Base-by-base conservation (phyloP, 2,329 filamentous ascomycete species). In the Pochonia chlamydosporia region DNA sequence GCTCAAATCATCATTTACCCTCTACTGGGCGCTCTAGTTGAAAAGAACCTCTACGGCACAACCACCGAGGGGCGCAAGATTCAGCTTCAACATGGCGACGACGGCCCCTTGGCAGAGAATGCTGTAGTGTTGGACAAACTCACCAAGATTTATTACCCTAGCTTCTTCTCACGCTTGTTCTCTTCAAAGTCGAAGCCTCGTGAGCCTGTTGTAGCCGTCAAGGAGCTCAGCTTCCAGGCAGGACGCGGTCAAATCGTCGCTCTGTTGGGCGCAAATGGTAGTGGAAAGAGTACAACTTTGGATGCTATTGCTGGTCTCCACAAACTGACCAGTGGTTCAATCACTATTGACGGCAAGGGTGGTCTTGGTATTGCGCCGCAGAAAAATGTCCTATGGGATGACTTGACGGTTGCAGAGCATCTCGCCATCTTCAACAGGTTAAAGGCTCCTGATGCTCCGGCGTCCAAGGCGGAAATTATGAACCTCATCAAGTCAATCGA, bases 381-480 rank as follows among this genome's bases (percentile, higher is more conserved):
- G 63, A 91, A 92, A 72, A 96, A 96, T 57, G 91, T 96, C 5
- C 76, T 96, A 26, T 96, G 91, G 90, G 86, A 92, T 56, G 84
- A 90, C 49, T 69, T 96, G 47, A 95, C 87, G 0, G 89, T 95
- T 0, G 80, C 83, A 57, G 89, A 96, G 63, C 91, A 96, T 58
- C 81, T 96, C 14, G 69, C 70, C 9, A 87, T 95, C 43, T 96
- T 96, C 70, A 92, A 93, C 62, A 75, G 76, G 40, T 74, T 96
- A 42, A 96, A 96, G 60, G 78, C 85, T 0, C 76, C 78, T 0
- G 66, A 69, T 1, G 70, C 72, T 1, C 66, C 62, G 4, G 83
- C 85, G 18, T 72, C 71, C 3, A 78, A 78, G 40, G 69, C 78
- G 0, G 73, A 84, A 42, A 81, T 88, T 16, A 63, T 71, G 18